phyloP scores from a whole-genome alignment of 2,329 filamentous ascomycete genomes.

The Annulohypoxylon truncatum region DNA sequence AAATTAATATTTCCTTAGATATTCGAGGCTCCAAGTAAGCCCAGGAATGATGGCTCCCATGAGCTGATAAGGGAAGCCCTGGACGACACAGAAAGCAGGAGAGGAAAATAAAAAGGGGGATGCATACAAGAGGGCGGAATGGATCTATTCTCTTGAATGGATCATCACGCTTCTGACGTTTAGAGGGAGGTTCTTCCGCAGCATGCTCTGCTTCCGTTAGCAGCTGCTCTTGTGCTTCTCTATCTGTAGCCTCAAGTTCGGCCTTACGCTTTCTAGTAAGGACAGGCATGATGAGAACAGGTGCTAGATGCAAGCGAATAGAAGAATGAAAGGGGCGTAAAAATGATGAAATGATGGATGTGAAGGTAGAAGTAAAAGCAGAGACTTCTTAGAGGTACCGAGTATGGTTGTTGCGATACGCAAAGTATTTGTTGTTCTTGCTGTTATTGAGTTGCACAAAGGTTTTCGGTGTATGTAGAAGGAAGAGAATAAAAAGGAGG shows the following conservation, averaged over 20 bases:
- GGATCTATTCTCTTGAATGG: slow-evolving; percentile 12
- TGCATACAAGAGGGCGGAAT: slow-evolving; percentile 18
- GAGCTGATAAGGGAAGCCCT: neutral
- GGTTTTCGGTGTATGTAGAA: neutral
- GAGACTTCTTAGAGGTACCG: neutral
- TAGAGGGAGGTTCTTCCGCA: neutral
- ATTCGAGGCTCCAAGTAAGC: neutral
- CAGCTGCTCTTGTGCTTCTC: neutral
- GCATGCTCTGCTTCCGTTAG: neutral
- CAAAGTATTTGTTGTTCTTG: neutral
- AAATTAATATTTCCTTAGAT: neutral
- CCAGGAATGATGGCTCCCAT: neutral
- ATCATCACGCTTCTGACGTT: slow-evolving; percentile 6
- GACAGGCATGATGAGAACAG: slow-evolving; percentile 17
- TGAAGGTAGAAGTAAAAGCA: neutral
- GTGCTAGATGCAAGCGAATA: too few relatives aligned
- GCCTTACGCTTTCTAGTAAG: slow-evolving; percentile 35
- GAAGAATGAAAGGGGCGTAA: neutral
- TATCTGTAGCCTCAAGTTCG: slow-evolving; percentile 8
- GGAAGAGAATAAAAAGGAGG: neutral
- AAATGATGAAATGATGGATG: neutral
- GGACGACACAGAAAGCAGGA: neutral
- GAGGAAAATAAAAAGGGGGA: neutral
- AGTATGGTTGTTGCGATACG: neutral
- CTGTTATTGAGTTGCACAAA: neutral